Evolutionary conservation across 2,329 filamentous ascomycete species (phyloP).

Genomic region (Botrytis hyacinthi): DNA sequence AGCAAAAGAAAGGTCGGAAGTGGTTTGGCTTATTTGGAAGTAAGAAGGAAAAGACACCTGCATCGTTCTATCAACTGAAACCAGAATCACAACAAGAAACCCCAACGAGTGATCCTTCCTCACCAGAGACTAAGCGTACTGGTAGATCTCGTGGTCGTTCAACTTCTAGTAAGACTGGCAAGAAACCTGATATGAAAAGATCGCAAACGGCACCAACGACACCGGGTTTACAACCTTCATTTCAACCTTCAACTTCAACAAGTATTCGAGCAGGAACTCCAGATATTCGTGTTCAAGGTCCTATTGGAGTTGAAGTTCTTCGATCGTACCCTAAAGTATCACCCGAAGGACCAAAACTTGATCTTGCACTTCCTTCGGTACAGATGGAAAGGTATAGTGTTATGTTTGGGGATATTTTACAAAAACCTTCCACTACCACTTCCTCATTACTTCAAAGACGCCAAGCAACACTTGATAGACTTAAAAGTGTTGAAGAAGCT

Average conservation of each 20-base stretch:
- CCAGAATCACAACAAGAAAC: slow-evolving; percentile 25
- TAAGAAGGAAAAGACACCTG: slow-evolving; percentile 41
- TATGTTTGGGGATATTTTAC: slow-evolving; percentile 81
- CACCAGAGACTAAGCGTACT: slow-evolving; percentile 21
- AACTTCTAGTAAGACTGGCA: slow-evolving; percentile 30
- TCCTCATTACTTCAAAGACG: slow-evolving; percentile 51
- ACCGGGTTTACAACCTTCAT: slow-evolving; percentile 27
- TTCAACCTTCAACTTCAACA: background rate
- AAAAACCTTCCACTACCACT: slow-evolving; percentile 37
- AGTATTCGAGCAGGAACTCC: slow-evolving; percentile 21
- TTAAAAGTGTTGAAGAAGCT: slow-evolving; percentile 54
- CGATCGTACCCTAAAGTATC: slow-evolving; percentile 9
- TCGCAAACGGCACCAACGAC: slow-evolving; percentile 33
- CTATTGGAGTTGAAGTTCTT: slow-evolving; percentile 19
- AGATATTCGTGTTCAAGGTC: slow-evolving; percentile 31
- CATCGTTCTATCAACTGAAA: slow-evolving; percentile 37
- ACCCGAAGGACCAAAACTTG: slow-evolving; percentile 49
- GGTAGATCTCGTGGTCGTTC: slow-evolving; percentile 28
- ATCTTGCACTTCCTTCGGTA: slow-evolving; percentile 77
- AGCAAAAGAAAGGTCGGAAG: slow-evolving; percentile 55
- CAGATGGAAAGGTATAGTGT: slow-evolving; percentile 88
- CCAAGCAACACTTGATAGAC: slow-evolving; percentile 57
- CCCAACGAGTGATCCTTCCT: slow-evolving; percentile 2
- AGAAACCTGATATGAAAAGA: slow-evolving; percentile 33
- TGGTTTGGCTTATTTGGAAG: slow-evolving; percentile 53